These are phyloP conservation scores for Biscogniauxia mediterranea DNA, from an alignment of 2,329 filamentous ascomycete genomes.

Conservation along the genomic window DNA sequence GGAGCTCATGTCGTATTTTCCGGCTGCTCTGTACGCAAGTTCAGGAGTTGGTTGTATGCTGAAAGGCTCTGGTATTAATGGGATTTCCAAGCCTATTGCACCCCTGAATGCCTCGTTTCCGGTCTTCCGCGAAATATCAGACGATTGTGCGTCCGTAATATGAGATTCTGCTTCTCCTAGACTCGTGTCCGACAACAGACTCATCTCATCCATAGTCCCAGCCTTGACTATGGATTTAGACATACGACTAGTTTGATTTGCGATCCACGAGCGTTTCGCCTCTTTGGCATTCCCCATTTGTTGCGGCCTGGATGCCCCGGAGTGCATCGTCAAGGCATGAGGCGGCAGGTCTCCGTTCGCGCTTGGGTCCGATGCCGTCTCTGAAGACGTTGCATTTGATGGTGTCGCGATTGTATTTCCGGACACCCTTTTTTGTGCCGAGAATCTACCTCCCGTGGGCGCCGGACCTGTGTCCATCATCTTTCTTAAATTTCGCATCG, in stretches of 20 bases:
- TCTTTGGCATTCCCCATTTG: slow-evolving; percentile 12
- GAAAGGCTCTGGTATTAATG: slow-evolving; percentile 24
- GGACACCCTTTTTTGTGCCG: neutral
- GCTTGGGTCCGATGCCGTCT: slow-evolving; percentile 13
- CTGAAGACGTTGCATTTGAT: slow-evolving; percentile 16
- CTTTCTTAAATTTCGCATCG: slow-evolving; percentile 15
- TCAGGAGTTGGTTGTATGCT: slow-evolving; percentile 35
- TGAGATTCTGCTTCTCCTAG: slow-evolving; percentile 23
- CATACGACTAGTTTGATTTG: slow-evolving; percentile 8
- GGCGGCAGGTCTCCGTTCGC: slow-evolving; percentile 13
- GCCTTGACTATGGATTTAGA: slow-evolving; percentile 6
- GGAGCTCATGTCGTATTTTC: slow-evolving; percentile 24
- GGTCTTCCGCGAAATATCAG: slow-evolving; percentile 9
- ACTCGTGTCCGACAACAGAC: slow-evolving; percentile 31
- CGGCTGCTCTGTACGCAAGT: slow-evolving; percentile 24
- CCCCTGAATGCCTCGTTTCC: slow-evolving; percentile 11
- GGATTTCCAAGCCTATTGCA: slow-evolving; percentile 20
- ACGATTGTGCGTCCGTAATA: slow-evolving; percentile 19
- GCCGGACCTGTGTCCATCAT: slow-evolving; percentile 22
- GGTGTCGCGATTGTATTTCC: slow-evolving; percentile 1
- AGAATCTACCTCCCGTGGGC: slow-evolving; percentile 2
- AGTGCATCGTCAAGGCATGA: slow-evolving; percentile 24
- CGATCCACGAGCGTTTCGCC: slow-evolving; percentile 19
- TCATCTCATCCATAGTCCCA: slow-evolving; percentile 20
- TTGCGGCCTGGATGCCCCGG: slow-evolving; percentile 11